Evolutionary conservation across 306 rosid genomes (phyloP).

Genomic region (Abrus precatorius): DNA sequence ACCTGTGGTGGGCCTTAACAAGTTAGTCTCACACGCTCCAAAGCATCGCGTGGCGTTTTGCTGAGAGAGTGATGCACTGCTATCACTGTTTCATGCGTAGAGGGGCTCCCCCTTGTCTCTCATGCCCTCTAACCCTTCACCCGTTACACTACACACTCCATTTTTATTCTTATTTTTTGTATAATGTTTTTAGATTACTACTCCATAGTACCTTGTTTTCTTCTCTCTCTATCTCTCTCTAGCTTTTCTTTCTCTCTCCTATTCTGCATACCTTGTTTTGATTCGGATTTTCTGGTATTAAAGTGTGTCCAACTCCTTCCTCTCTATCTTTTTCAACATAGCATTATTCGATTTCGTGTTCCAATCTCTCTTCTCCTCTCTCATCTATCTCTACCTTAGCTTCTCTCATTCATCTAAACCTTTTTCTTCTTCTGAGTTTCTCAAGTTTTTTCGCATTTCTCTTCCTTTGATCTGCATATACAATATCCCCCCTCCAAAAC

Average conservation of each 20-base stretch:
- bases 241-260: conserved; percentile 67
- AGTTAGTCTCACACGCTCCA: conserved; percentile 21
- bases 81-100: conserved; percentile 22
- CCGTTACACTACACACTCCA: neutral
- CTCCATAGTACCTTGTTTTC: neutral
- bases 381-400: too few species aligned
- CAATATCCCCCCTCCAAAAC: conserved; percentile 23
- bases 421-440: conserved; percentile 13
- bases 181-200: neutral
- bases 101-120: conserved; percentile 20
- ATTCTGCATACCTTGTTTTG: conserved; percentile 80
- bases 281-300: conserved; percentile 68
- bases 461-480: conserved; percentile 44
- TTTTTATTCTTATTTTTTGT: neutral
- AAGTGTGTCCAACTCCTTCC: conserved; percentile 40
- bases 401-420: too few species aligned
- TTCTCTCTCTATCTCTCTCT: conserved; percentile 31
- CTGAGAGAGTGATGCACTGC: neutral
- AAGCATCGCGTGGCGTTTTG: conserved; percentile 26
- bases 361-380: conserved; percentile 39
- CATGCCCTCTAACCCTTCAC: conserved; percentile 1
- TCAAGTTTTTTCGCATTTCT: conserved; percentile 13
- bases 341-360: conserved; percentile 64
- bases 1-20: conserved; percentile 1
- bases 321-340: conserved; percentile 44